Conservation (phyloP, 75 land plant genomes). For the Ceratopteris richardii region DNA sequence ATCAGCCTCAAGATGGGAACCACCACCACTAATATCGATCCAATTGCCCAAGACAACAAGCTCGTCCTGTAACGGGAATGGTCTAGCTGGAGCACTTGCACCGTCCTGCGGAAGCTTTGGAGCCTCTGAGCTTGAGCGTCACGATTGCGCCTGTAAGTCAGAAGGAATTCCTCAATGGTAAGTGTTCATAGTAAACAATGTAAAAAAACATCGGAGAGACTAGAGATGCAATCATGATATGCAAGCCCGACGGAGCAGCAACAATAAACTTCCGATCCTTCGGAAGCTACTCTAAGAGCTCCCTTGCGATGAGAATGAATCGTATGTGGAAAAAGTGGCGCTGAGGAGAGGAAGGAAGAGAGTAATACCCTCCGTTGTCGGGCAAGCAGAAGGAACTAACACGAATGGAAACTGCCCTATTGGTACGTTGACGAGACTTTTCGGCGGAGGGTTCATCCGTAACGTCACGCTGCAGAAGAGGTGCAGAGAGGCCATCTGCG, state of each 20-base stretch:
- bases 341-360: too few species aligned
- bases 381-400: slow-evolving; percentile 2
- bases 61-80: slow-evolving; percentile 1
- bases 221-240: neutral
- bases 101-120: slow-evolving; percentile 6
- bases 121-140: neutral
- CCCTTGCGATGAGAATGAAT: too few species aligned
- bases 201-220: neutral
- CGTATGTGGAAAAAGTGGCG: too few species aligned
- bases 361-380: neutral
- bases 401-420: too few species aligned
- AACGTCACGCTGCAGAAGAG: too few species aligned
- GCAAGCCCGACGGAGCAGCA: too few species aligned
- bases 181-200: neutral
- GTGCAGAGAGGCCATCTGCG: too few species aligned
- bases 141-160: neutral
- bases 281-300: too few species aligned
- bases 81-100: slow-evolving; percentile 9
- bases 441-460: too few species aligned
- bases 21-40: slow-evolving; percentile 4
- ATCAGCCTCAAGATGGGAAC: slow-evolving; percentile 4
- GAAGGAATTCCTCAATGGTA: neutral
- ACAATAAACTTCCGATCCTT: too few species aligned
- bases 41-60: slow-evolving; percentile 1
- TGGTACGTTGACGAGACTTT: too few species aligned